Evolutionary conservation across 2,329 filamentous ascomycete genomes (phyloP), one percentile per base, ranked within the genome.

Genomic region (Calonectria honghensis): DNA sequence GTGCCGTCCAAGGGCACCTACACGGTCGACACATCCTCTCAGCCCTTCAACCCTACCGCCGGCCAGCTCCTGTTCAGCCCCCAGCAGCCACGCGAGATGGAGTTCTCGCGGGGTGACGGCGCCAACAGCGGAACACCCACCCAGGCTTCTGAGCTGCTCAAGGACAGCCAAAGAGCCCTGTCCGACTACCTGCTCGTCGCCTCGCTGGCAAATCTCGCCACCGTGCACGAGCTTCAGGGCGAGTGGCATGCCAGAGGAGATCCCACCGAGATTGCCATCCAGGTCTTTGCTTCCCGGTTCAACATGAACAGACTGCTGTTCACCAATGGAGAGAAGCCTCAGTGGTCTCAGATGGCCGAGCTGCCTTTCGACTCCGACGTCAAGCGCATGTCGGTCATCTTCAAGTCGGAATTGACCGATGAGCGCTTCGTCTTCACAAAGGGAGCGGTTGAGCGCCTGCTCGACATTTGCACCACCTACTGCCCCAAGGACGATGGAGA

Each of bases 381-480:
- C 75, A 95, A 95, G 86, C 94, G 93, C 79, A 95, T 95, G 94
- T 94, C 93, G 0, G 93, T 94, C 39, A 91, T 94, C 69, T 94
- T 93, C 82, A 81, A 88, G 54, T 83, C 88, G 27, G 79, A 78
- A 14, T 80, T 84, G 11, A 82, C 81, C 0, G 82, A 84, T 29
- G 83, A 86, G 69, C 86, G 87, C 75, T 87, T 84, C 82, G 85
- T 91, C 54, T 92, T 92, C 78, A 92, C 91, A 70, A 93, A 93
- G 80, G 92, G 92, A 65, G 94, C 94, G 1, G 93, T 94, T 4
- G 93, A 95, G 81, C 89, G 93, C 45, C 89, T 95, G 32, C 86
- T 95, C 18, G 89, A 90, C 5, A 90, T 90, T 1, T 95, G 94
- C 83, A 89, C 89, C 0, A 84, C 83, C 1, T 87, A 92, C 37